These are phyloP conservation scores for Harringtonia aguacate DNA, from an alignment of 2,329 filamentous ascomycete species.

Conservation along the genomic window DNA sequence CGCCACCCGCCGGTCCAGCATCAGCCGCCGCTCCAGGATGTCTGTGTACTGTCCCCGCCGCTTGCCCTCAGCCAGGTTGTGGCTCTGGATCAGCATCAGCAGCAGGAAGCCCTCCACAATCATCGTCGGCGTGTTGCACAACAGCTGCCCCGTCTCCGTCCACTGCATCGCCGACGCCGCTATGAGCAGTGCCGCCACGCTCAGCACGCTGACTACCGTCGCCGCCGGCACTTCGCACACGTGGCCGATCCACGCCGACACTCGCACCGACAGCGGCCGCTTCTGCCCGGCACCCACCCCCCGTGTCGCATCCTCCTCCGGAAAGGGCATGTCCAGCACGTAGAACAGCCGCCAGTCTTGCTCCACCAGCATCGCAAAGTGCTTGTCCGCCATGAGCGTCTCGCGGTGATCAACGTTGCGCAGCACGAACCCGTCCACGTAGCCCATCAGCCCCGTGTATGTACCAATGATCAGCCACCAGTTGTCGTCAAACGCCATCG, in stretches of 20 bases:
- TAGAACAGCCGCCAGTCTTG: conserved; percentile 13
- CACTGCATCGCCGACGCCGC: conserved; percentile 17
- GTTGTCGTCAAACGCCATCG: conserved; percentile 27
- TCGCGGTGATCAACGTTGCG: conserved; percentile 28
- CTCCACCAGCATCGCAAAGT: conserved; percentile 14
- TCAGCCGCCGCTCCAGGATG: conserved; percentile 16
- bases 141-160: conserved; percentile 19
- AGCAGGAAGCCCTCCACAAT: conserved; percentile 18
- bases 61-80: conserved; percentile 15
- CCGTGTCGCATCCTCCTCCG: neutral
- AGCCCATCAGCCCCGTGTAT: conserved; percentile 33
- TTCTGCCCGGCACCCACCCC: neutral
- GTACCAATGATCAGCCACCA: conserved; percentile 38
- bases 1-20: conserved; percentile 14
- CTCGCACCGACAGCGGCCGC: conserved; percentile 10
- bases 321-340: conserved; percentile 12
- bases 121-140: conserved; percentile 21
- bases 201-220: conserved; percentile 11
- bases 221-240: conserved; percentile 10
- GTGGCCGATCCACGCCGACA: conserved; percentile 14
- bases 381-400: conserved; percentile 11
- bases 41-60: conserved; percentile 16
- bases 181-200: conserved; percentile 13
- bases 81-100: conserved; percentile 15
- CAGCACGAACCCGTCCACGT: conserved; percentile 33